These are phyloP conservation scores for Discostella stelligera DNA, from an alignment of 352 stramenopile genomes.

Conservation along the genomic window DNA sequence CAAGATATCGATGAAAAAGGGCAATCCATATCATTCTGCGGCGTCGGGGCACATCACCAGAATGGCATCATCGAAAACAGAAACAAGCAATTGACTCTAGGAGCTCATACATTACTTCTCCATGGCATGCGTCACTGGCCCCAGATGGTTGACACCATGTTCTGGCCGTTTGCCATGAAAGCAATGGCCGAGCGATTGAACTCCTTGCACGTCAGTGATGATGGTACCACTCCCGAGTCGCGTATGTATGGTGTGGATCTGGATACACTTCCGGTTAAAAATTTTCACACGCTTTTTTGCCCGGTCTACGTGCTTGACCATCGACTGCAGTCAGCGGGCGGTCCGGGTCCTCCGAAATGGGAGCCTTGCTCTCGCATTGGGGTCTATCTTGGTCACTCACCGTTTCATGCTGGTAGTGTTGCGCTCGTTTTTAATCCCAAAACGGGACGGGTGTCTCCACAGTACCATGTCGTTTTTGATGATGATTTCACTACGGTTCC, in stretches of 20 bases:
- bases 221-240: conserved; percentile 4
- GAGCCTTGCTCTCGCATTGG: too few species aligned
- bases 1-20: too few species aligned
- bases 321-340: conserved; percentile 12
- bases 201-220: not conserved
- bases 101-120: conserved; percentile 8
- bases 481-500: conserved; percentile 9
- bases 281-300: conserved; percentile 24
- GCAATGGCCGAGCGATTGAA: conserved; percentile 13
- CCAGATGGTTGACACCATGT: not conserved
- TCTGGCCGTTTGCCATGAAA: conserved; percentile 35
- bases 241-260: conserved; percentile 6
- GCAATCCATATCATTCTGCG: not conserved
- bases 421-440: not conserved
- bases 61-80: not conserved
- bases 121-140: too few species aligned
- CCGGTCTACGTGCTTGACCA: conserved; percentile 18
- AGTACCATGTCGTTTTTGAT: conserved; percentile 41
- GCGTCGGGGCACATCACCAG: too few species aligned
- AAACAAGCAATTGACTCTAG: conserved; percentile 4
- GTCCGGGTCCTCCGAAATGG: conserved; percentile 20
- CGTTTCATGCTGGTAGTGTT: too few species aligned
- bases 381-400: too few species aligned
- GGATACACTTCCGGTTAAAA: not conserved
- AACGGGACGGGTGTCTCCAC: conserved; percentile 45